Evolutionary conservation across 106 monocot genomes (phyloP).

Genomic region (Hemerocallis citrina): DNA sequence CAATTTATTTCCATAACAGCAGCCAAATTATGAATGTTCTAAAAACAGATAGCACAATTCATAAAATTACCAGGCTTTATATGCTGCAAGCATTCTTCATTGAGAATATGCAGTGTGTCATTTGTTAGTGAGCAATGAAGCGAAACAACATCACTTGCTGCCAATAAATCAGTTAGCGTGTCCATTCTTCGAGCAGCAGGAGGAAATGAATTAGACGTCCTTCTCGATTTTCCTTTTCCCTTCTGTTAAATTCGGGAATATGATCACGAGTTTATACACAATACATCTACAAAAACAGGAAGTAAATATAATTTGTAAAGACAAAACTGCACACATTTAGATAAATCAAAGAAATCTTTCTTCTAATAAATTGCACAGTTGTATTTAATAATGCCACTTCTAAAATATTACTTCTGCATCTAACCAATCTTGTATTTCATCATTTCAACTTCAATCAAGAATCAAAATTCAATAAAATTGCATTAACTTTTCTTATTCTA

Average conservation of each 20-base stretch:
- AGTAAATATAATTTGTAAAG: background rate
- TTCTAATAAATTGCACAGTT: too few relatives aligned
- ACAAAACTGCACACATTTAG: background rate
- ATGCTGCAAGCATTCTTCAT: constrained; percentile 82
- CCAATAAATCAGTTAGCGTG: constrained; percentile 89
- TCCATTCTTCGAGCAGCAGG: constrained; percentile 97
- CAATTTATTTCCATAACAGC: background rate
- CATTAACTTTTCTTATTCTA: too few relatives aligned
- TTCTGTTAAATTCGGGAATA: constrained; percentile 8
- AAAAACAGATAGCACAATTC: background rate
- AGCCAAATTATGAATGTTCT: background rate
- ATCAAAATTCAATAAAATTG: too few relatives aligned
- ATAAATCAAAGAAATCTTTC: too few relatives aligned
- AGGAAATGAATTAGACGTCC: constrained; percentile 57
- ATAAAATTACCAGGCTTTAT: constrained; percentile 74
- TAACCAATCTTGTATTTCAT: too few relatives aligned
- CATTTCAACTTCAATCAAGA: too few relatives aligned
- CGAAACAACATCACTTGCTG: constrained; percentile 92
- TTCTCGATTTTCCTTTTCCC: constrained; percentile 57
- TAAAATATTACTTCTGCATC: too few relatives aligned
- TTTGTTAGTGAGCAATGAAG: constrained; percentile 83
- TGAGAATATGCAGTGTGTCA: constrained; percentile 79
- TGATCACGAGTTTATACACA: background rate
- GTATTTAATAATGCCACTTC: too few relatives aligned
- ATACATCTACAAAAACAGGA: too few relatives aligned